These are phyloP conservation scores for Breynia disticha DNA, from an alignment of 441 rosid species.

Conservation along the genomic window DNA sequence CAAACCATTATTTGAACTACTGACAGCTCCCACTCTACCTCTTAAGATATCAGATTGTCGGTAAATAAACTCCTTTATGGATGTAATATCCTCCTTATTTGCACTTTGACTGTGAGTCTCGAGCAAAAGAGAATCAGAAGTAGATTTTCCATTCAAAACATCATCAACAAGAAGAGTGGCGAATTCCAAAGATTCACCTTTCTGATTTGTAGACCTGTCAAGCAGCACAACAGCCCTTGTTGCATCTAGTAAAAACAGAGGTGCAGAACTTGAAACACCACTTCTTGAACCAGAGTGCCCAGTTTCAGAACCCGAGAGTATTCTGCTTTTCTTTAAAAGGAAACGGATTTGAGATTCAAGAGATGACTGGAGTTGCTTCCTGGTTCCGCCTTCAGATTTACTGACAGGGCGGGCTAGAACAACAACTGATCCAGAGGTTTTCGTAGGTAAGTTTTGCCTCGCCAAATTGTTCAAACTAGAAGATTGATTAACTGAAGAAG, in stretches of 20 bases:
- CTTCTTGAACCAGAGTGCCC: conserved; percentile 50
- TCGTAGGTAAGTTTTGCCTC: conserved; percentile 41
- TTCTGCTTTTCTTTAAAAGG: conserved; percentile 68
- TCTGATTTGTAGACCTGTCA: conserved; percentile 37
- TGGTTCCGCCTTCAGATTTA: conserved; percentile 62
- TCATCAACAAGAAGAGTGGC: conserved; percentile 61
- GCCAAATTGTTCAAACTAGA: conserved; percentile 34
- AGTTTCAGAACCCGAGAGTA: conserved; percentile 49
- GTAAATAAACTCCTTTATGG: conserved; percentile 62
- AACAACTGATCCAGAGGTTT: conserved; percentile 63
- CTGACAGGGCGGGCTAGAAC: conserved; percentile 69
- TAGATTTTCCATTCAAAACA: conserved; percentile 64
- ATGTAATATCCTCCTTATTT: conserved; percentile 50
- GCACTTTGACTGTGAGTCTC: conserved; percentile 50
- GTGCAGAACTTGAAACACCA: conserved; percentile 48
- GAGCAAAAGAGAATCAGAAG: conserved; percentile 63
- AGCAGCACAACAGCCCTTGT: conserved; percentile 64
- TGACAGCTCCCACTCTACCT: conserved; percentile 61
- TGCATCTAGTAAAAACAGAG: conserved; percentile 70
- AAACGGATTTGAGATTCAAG: conserved; percentile 74
- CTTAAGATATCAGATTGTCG: conserved; percentile 68
- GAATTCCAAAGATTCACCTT: conserved; percentile 60
- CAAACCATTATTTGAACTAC: conserved; percentile 38
- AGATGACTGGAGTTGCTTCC: conserved; percentile 71
- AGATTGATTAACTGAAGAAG: conserved; percentile 29